These are phyloP conservation scores for Paraphaeosphaeria sporulosa DNA, from an alignment of 2,329 filamentous ascomycete genomes.

Conservation along the genomic window DNA sequence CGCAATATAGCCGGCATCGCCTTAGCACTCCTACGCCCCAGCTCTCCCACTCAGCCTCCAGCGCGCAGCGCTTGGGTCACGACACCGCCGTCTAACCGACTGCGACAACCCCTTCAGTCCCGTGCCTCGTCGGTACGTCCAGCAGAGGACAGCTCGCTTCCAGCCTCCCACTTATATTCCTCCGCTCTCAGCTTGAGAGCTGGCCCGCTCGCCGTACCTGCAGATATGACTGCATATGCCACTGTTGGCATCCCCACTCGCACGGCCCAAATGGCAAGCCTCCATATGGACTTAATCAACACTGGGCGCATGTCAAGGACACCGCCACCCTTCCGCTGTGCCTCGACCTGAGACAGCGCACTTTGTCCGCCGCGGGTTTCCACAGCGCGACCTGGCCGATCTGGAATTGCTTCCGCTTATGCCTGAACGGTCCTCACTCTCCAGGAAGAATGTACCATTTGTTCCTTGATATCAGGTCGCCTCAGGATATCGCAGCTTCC, in stretches of 20 bases:
- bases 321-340: slow-evolving; percentile 17
- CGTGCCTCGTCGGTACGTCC: slow-evolving; percentile 10
- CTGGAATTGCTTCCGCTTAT: slow-evolving; percentile 17
- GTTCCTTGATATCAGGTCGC: too few relatives aligned
- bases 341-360: slow-evolving; percentile 25
- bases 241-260: slow-evolving; percentile 24
- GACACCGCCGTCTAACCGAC: slow-evolving; percentile 31
- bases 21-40: slow-evolving; percentile 31
- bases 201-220: slow-evolving; percentile 28
- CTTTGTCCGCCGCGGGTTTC: slow-evolving; percentile 26
- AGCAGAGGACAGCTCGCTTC: slow-evolving; percentile 14
- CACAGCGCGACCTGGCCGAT: slow-evolving; percentile 4
- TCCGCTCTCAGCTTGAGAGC: background rate
- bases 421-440: slow-evolving; percentile 1
- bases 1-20: slow-evolving; percentile 37
- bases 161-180: slow-evolving; percentile 13
- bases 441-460: background rate
- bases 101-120: slow-evolving; percentile 29
- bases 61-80: slow-evolving; percentile 20
- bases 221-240: slow-evolving; percentile 33
- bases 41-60: slow-evolving; percentile 29
- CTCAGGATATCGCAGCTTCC: background rate
- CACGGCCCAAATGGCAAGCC: slow-evolving; percentile 28
- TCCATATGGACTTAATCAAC: slow-evolving; percentile 41
- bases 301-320: slow-evolving; percentile 20